Base-by-base conservation (phyloP, 208 protist species). In the Acanthamoeba castellanii region DNA sequence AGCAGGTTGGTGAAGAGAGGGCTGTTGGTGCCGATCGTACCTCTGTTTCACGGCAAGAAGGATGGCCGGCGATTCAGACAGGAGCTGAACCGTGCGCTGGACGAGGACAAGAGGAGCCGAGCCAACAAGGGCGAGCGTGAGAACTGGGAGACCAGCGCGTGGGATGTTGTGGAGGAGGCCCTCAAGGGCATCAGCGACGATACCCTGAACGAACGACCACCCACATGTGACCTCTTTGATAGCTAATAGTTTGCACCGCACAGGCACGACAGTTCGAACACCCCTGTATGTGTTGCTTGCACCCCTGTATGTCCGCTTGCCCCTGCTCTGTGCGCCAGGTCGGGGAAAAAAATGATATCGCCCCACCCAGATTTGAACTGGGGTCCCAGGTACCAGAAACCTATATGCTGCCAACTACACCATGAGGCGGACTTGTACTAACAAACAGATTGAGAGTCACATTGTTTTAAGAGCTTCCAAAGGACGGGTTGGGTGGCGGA, bases 311-410 rank as follows among this genome's bases (percentile, higher is more conserved):
- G n/a, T n/a, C n/a, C n/a, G n/a, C n/a, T n/a, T n/a, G n/a, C n/a
- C n/a, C n/a, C n/a, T n/a, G n/a, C n/a, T n/a, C n/a, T n/a, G n/a
- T n/a, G n/a, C n/a, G n/a, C n/a, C n/a, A n/a, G n/a, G n/a, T n/a
- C n/a, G n/a, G n/a, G n/a, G n/a, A n/a, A n/a, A n/a, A 42, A 42
- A 3, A 42, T 42, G 37, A 3, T 72, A 72, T 34, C 22, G 66
- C 66, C 66, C 66, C 66, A 72, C 66, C 66, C 66, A 72, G 66
- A 72, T 72, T 72, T 72, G 66, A 72, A 72, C 66, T 72, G 66
- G 66, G 66, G 66, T 72, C 66, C 66, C 66, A 72, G 66, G 66
- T 37, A 72, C 66, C 66, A 72, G 66, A 72, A 72, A 37, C 66
- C 66, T 72, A 34, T 72, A 72, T 72, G 66, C 66, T 72, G 66